Percentiles rank a stretch among this genome's conserved stretches.
Evolutionary conservation across 73 alveolate species (phyloP).

Genomic region (Urostyla sp.): DNA sequence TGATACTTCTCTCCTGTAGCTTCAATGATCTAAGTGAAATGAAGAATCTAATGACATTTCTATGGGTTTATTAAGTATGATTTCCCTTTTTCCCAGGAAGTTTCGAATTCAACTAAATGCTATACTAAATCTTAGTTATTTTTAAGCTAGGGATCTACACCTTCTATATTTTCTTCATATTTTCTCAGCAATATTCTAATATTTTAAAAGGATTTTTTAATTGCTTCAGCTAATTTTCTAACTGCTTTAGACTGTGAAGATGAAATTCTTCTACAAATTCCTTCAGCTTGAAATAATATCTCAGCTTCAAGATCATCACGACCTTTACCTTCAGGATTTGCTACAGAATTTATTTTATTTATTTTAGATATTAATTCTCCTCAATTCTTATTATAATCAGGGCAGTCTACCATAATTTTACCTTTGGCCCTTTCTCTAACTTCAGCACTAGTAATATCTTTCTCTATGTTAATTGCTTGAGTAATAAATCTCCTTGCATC

Average conservation of each 20-base stretch:
- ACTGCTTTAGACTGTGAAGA: conserved; percentile 70
- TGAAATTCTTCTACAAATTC: conserved; percentile 52
- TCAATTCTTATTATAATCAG: conserved; percentile 31
- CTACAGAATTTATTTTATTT: conserved; percentile 92
- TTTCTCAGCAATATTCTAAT: conserved; percentile 62
- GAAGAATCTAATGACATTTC: conserved; percentile 56
- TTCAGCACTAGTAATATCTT: conserved; percentile 66
- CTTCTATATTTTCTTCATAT: conserved; percentile 71
- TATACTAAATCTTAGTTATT: conserved; percentile 70
- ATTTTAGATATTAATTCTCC: conserved; percentile 9
- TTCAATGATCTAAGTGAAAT: conserved; percentile 64
- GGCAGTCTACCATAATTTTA: conserved; percentile 42
- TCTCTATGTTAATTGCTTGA: conserved; percentile 81
- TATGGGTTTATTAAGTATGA: conserved; percentile 61
- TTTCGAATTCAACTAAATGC: conserved; percentile 64
- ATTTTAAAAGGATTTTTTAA: conserved; percentile 59
- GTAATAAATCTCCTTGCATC: conserved; percentile 80
- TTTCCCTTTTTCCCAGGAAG: conserved; percentile 73
- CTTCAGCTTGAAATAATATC: conserved; percentile 35
- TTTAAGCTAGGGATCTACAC: conserved; percentile 75
- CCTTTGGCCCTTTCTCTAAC: conserved; percentile 61
- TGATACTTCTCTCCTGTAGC: conserved; percentile 63
- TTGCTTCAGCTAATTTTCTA: conserved; percentile 68
- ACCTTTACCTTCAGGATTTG: conserved; percentile 95
- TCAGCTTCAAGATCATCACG: conserved; percentile 53